Base-by-base conservation (phyloP, 441 rosid genomes). In the Adansonia madagascariensis region DNA sequence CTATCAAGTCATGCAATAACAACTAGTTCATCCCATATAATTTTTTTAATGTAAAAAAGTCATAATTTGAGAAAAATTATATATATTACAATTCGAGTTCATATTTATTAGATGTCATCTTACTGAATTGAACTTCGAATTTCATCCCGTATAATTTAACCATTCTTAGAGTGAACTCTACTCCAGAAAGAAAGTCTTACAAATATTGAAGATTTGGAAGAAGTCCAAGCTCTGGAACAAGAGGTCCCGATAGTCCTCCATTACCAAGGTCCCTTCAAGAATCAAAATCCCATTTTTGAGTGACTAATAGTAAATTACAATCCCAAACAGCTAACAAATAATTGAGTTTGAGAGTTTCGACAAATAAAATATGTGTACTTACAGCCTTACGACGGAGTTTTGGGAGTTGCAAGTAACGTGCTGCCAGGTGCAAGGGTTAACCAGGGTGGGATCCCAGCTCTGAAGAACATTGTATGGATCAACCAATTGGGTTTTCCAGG, bases 151-250 rank as follows among this genome's bases (percentile, higher is more conserved):
- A 46, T 9, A 8, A 46, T 46, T 1, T 43, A 43, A 46, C 49
- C 49, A 9, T 2, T 1, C 8, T 1, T 46, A 46, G 0, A 46
- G 1, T 6, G 9, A 18, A 17, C 59, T 7, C 18, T 56, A 7
- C 8, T 18, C 62, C 27, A 43, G 3, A 43, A 67, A 49, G 47
- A 20, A 3, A 74, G 74, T 79, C 95, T 86, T 83, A 94, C 96
- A 94, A 83, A 87, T 92, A 92, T 75, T 89, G 96, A 82, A 94
- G 87, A 86, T 88, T 90, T 76, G 82, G 17, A 66, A 94, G 95
- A 76, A 75, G 85, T 5, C 98, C 98, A 72, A 94, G 97, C 76
- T 88, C 92, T 53, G 90, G 74, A 73, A 92, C 94, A 52, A 94
- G 90, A 80, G 77, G 85, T 76, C 98, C 98, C 66, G 97, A 89